These are phyloP conservation scores for Aspergillus cavernicola DNA, from an alignment of 495 filamentous ascomycete species.

Conservation along the genomic window DNA sequence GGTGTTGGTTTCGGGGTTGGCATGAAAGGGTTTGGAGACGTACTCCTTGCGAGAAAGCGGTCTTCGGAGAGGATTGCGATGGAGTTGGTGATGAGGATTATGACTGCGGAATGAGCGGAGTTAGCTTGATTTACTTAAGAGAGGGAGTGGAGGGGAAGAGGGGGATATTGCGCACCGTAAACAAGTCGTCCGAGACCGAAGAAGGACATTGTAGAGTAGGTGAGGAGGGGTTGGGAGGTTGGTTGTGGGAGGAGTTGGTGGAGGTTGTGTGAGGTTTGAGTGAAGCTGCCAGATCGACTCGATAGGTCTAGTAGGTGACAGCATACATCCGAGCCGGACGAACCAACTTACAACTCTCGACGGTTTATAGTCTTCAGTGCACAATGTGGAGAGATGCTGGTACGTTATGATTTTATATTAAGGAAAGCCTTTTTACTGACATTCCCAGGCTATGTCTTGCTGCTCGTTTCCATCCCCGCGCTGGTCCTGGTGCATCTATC, in stretches of 20 bases:
- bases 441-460: slow-evolving; percentile 27
- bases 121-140: neutral
- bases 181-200: slow-evolving; percentile 69
- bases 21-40: slow-evolving; percentile 22
- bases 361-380: neutral
- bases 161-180: slow-evolving; percentile 51
- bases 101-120: slow-evolving; percentile 47
- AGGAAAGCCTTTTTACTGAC: neutral
- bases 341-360: neutral
- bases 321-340: too few relatives aligned
- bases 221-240: slow-evolving; percentile 5
- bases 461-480: slow-evolving; percentile 56
- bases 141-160: neutral
- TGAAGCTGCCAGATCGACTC: slow-evolving; percentile 10
- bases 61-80: slow-evolving; percentile 97
- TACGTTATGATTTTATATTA: slow-evolving; percentile 2
- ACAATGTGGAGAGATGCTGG: slow-evolving; percentile 19
- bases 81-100: slow-evolving; percentile 85
- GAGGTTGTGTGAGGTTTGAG: slow-evolving; percentile 3
- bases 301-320: too few relatives aligned
- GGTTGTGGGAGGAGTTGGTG: slow-evolving; percentile 11
- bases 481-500: slow-evolving; percentile 73
- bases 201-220: slow-evolving; percentile 56
- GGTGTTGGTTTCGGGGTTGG: too few relatives aligned
- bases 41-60: slow-evolving; percentile 93